A percentile compares a stretch with the other conserved stretches of the same genome.
phyloP scores from a whole-genome alignment of 345 rosid species.

The Eutrema yunnanense region DNA sequence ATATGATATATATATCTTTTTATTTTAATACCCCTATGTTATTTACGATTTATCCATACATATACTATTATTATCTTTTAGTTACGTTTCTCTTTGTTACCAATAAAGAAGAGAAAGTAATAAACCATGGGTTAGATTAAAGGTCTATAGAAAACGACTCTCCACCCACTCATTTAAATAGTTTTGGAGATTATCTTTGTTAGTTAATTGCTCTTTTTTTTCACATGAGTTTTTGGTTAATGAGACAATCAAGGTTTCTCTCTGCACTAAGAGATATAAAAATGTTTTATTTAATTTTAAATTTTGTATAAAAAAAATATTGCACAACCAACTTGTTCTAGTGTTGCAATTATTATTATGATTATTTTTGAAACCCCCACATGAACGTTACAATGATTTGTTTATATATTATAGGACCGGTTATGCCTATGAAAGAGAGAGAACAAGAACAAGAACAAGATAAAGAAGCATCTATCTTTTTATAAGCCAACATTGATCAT shows the following conservation, averaged over 20 bases:
- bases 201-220: background rate
- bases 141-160: constrained; percentile 47
- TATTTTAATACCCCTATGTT: background rate
- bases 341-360: constrained; percentile 17
- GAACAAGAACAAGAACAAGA: background rate
- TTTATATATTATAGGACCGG: constrained; percentile 15
- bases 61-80: background rate
- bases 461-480: constrained; percentile 29
- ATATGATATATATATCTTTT: background rate
- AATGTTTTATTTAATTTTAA: background rate
- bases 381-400: constrained; percentile 32
- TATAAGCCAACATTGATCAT: constrained; percentile 24
- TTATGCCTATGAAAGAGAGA: background rate
- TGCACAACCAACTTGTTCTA: constrained; percentile 27
- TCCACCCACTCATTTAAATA: constrained; percentile 37
- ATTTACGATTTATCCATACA: background rate
- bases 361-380: constrained; percentile 28
- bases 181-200: constrained; percentile 22
- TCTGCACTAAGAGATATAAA: background rate
- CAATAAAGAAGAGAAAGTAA: constrained; percentile 12
- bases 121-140: constrained; percentile 23
- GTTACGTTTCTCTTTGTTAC: constrained; percentile 19
- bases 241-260: constrained; percentile 27
- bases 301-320: background rate
- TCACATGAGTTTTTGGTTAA: constrained; percentile 8